Evolutionary conservation across 148 eudicot species (phyloP).

Genomic region (Camellia sinensis): DNA sequence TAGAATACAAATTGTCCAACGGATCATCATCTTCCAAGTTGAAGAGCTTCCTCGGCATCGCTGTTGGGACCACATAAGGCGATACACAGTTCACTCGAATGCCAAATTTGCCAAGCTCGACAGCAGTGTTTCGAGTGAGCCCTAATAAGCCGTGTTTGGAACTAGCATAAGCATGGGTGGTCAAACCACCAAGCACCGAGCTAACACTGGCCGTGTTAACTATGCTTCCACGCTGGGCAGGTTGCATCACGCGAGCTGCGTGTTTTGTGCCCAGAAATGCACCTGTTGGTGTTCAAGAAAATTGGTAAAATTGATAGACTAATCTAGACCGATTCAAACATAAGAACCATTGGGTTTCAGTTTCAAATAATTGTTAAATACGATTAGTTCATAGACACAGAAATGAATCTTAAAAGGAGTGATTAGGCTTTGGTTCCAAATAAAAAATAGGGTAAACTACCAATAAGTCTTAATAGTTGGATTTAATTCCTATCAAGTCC

Average conservation of each 20-base stretch:
- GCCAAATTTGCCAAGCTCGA: conserved; percentile 35
- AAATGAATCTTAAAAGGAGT: too few species aligned
- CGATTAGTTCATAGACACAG: too few species aligned
- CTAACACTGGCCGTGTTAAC: conserved; percentile 32
- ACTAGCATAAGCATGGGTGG: conserved; percentile 32
- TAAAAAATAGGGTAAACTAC: too few species aligned
- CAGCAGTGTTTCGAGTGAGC: conserved; percentile 32
- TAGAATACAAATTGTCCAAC: background rate
- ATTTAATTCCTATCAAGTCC: too few species aligned
- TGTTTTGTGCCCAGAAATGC: conserved; percentile 31
- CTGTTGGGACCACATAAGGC: conserved; percentile 36
- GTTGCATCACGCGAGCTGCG: conserved; percentile 39
- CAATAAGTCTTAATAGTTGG: too few species aligned
- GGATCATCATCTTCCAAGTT: background rate
- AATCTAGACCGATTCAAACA: too few species aligned
- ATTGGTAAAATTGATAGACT: too few species aligned
- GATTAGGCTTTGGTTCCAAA: too few species aligned
- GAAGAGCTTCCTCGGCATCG: conserved; percentile 10
- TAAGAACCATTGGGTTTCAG: too few species aligned
- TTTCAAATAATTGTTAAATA: too few species aligned
- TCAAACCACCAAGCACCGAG: conserved; percentile 27
- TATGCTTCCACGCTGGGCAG: conserved; percentile 20
- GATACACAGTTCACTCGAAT: conserved; percentile 42
- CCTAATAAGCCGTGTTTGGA: conserved; percentile 44
- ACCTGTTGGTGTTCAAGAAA: background rate